phyloP scores from a whole-genome alignment of 768 basidiomycete genomes.

The Rhodocollybia butyracea region DNA sequence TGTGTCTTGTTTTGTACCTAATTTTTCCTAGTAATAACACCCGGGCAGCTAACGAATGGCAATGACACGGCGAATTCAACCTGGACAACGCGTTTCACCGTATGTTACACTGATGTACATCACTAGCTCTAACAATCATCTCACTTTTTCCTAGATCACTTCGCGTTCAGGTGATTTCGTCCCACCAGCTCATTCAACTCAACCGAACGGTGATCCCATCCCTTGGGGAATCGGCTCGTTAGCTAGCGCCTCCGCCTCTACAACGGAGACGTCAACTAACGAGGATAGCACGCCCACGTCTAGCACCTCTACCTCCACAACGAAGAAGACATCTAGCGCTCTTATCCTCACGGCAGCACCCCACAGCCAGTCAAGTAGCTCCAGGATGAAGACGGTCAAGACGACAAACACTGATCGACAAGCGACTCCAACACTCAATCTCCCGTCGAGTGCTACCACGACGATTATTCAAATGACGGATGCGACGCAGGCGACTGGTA shows the following conservation, averaged over 20 bases:
- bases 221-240: conserved; percentile 33
- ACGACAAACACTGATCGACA: conserved; percentile 2
- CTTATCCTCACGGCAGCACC: background rate
- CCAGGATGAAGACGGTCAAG: conserved; percentile 2
- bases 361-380: background rate
- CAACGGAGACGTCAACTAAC: no score
- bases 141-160: conserved; percentile 19
- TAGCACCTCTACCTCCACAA: background rate
- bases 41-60: conserved; percentile 26
- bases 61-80: conserved; percentile 16
- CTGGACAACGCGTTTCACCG: conserved; percentile 39
- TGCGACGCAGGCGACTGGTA: background rate
- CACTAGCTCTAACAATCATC: background rate
- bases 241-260: background rate
- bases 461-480: background rate
- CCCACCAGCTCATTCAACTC: conserved; percentile 23
- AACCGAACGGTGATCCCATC: conserved; percentile 31
- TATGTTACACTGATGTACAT: background rate
- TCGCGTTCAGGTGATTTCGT: conserved; percentile 24
- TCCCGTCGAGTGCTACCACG: background rate
- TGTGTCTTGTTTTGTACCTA: conserved; percentile 1
- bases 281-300: no score
- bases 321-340: background rate
- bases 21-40: background rate
- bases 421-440: conserved; percentile 1